Base-by-base conservation (phyloP, 176 grass and related monocot genomes). In the Poa pratensis region DNA sequence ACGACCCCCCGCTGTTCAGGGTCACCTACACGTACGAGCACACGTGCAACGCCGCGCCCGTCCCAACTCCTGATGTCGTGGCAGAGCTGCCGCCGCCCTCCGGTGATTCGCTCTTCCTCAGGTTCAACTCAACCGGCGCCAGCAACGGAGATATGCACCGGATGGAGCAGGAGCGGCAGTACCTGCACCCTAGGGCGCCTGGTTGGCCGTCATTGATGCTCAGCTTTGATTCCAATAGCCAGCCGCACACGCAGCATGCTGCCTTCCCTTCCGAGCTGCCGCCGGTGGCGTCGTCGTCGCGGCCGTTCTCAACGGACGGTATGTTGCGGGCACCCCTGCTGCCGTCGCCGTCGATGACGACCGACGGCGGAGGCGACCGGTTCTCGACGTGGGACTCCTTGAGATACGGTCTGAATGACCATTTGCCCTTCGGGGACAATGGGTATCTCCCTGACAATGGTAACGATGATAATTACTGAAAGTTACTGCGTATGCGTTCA, bases 21-120 rank as follows among this genome's bases (percentile, higher is more conserved):
- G 90, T 92, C 60, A 88, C 84, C 55, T 92, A 95, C 75, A 86
- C 83, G 14, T 82, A 92, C 69, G 82, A 88, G 64, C 90, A 95
- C 83, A 90, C 93, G 0, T 95, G 93, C 75, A 87, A 90, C 64
- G 48, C 81, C 18, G 39, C 49, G 49, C 89, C 84, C 11, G 46
- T 90, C 59, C 85, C 75, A 32, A 80, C 77, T 24, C 89, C 80
- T 2, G 89, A 90, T 17, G 82, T 90, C 75, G 59, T 83, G 37
- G 75, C 50, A 4, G 80, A 82, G 45, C 55, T 9, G 54, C 84
- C 55, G 67, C 20, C 46, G 28, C 23, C 84, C 4, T 9, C 78
- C 0, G 23, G 67, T 37, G 80, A 90, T 63, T 50, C 80, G 1
- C 40, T 75, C 68, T 63, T 87, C 35, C 89, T 90, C 37, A 59